Evolutionary conservation across 805 yeast genomes (phyloP).

Genomic region (Pichia insulana): DNA sequence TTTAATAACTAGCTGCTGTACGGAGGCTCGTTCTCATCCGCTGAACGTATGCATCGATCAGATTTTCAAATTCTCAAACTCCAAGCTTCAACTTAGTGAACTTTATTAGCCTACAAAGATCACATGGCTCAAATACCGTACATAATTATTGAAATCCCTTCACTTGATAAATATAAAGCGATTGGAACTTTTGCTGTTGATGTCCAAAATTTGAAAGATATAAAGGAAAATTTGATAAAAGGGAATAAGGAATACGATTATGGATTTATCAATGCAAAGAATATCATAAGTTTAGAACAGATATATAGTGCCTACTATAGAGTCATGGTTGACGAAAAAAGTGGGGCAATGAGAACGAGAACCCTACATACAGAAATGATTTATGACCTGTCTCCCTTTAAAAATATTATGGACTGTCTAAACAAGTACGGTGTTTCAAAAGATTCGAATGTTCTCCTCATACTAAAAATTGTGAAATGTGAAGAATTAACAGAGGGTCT

Average conservation of each 20-base stretch:
- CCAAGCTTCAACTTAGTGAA: no score
- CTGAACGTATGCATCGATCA: no score
- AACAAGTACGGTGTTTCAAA: slow-evolving; percentile 61
- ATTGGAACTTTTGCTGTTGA: slow-evolving; percentile 32
- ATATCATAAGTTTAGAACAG: slow-evolving; percentile 54
- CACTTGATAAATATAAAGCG: slow-evolving; percentile 15
- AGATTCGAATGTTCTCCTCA: slow-evolving; percentile 36
- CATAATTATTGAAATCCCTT: slow-evolving; percentile 13
- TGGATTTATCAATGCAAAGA: slow-evolving; percentile 56
- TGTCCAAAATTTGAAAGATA: slow-evolving; percentile 35
- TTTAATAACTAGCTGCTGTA: no score
- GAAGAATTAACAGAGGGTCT: slow-evolving; percentile 9
- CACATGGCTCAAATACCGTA: slow-evolving; percentile 4
- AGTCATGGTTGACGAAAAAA: slow-evolving; percentile 43
- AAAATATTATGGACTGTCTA: slow-evolving; percentile 64
- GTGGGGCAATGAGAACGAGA: slow-evolving; percentile 48
- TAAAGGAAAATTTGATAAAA: slow-evolving; percentile 36
- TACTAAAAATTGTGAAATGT: slow-evolving; percentile 37
- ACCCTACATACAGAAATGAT: slow-evolving; percentile 66
- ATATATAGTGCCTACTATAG: slow-evolving; percentile 51
- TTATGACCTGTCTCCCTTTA: slow-evolving; percentile 59
- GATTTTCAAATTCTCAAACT: no score
- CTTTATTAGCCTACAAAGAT: no score
- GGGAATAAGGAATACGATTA: slow-evolving; percentile 45
- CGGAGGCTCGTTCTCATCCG: no score